Evolutionary conservation across 2,329 filamentous ascomycete species (phyloP).

Genomic region (Aspergillus felis): DNA sequence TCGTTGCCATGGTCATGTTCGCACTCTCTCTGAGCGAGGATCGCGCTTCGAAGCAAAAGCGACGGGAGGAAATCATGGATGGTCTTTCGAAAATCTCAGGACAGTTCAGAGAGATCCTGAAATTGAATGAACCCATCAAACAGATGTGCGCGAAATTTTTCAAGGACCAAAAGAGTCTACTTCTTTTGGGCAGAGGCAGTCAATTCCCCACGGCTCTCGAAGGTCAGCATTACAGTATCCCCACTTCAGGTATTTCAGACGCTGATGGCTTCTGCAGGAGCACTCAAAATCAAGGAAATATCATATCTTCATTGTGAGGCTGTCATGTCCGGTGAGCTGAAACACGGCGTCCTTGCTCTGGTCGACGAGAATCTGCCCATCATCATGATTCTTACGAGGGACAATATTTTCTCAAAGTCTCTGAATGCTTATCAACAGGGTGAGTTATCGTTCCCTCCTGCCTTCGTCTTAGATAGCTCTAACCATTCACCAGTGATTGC

Average conservation of each 20-base stretch:
- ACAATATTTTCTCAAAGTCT: conserved; percentile 97
- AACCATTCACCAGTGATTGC: conserved; percentile 68
- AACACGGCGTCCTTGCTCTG: conserved; percentile 95
- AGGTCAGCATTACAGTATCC: conserved; percentile 45
- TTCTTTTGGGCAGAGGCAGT: conserved; percentile 89
- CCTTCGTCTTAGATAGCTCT: conserved; percentile 16
- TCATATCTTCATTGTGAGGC: conserved; percentile 99
- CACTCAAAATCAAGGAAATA: conserved; percentile 99
- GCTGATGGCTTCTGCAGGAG: conserved; percentile 48
- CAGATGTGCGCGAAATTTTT: conserved; percentile 85
- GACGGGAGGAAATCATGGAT: conserved; percentile 94
- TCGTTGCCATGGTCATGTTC: conserved; percentile 99
- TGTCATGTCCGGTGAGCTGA: conserved; percentile 99
- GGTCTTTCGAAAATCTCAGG: conserved; percentile 81
- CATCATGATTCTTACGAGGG: conserved; percentile 98
- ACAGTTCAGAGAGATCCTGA: conserved; percentile 88
- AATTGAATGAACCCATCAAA: conserved; percentile 92
- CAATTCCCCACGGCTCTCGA: conserved; percentile 95
- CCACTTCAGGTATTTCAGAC: not conserved
- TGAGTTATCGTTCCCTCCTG: conserved; percentile 39
- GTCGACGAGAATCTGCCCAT: conserved; percentile 98
- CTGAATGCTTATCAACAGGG: conserved; percentile 98
- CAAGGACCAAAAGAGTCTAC: conserved; percentile 94
- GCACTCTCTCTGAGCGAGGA: conserved; percentile 94
- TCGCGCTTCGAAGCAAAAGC: conserved; percentile 86